Conservation (phyloP, 371 early-diverging fungal species). For the Actinomortierella wolfii region DNA sequence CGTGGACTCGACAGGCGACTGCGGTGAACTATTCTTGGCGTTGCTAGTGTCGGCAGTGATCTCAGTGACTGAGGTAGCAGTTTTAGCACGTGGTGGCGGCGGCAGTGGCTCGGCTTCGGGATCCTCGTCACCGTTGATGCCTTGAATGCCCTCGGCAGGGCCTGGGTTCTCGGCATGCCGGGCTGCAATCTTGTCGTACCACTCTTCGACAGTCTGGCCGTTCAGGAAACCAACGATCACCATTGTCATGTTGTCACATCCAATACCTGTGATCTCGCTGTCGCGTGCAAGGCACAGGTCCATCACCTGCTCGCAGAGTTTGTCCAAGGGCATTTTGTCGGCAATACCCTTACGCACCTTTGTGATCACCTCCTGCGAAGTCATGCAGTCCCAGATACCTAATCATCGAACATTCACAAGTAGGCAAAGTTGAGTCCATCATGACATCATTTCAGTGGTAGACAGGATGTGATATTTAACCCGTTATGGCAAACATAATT, state of each 20-base stretch:
- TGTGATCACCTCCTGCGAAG: conserved; percentile 84
- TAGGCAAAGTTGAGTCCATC: no score
- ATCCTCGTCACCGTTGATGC: conserved; percentile 41
- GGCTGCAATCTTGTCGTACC: conserved; percentile 55
- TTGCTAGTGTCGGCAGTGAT: no score
- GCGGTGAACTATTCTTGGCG: no score
- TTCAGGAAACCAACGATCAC: conserved; percentile 87
- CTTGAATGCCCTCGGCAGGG: conserved; percentile 14
- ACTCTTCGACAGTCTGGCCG: conserved; percentile 71
- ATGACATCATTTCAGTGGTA: neutral
- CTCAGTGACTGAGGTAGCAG: no score
- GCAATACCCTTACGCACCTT: conserved; percentile 75
- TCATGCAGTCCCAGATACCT: conserved; percentile 98
- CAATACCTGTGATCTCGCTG: conserved; percentile 84
- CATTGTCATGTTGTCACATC: conserved; percentile 99
- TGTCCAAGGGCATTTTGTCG: conserved; percentile 57
- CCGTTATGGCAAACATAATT: conserved; percentile 13
- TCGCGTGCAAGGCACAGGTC: conserved; percentile 87
- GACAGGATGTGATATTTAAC: no score
- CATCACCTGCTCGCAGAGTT: conserved; percentile 88
- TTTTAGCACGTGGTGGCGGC: no score
- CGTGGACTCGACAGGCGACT: no score
- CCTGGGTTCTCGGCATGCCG: conserved; percentile 22
- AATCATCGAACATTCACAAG: neutral
- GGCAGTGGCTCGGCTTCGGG: conserved; percentile 9